These are phyloP conservation scores for Candida jianshihensis DNA, from an alignment of 805 yeast species.

Conservation along the genomic window DNA sequence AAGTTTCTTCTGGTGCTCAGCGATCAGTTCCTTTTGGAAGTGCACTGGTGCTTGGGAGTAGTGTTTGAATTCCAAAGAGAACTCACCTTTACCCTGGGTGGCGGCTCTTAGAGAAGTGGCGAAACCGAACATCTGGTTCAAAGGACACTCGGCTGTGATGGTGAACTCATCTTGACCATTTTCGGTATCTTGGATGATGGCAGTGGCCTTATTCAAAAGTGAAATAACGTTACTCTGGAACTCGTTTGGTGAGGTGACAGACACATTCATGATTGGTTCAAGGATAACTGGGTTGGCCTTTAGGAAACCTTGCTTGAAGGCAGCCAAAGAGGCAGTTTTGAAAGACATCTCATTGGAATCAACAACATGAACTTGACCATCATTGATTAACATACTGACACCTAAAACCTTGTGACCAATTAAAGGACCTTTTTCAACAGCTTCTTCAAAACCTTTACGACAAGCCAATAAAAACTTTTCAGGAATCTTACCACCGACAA, in stretches of 20 bases:
- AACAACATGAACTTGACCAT: conserved; percentile 96
- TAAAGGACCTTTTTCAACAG: conserved; percentile 92
- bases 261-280: conserved; percentile 94
- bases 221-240: conserved; percentile 94
- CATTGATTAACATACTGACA: conserved; percentile 86
- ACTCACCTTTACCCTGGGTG: conserved; percentile 99
- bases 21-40: conserved; percentile 83
- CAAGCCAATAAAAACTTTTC: conserved; percentile 93
- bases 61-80: conserved; percentile 87
- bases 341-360: conserved; percentile 96
- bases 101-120: conserved; percentile 93
- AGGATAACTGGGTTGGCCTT: conserved; percentile 79
- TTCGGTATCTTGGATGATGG: conserved; percentile 89
- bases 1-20: conserved; percentile 59
- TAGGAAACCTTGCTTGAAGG: conserved; percentile 87
- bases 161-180: conserved; percentile 93
- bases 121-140: conserved; percentile 93
- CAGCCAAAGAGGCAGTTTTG: conserved; percentile 85
- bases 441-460: conserved; percentile 91
- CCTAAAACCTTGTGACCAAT: conserved; percentile 93
- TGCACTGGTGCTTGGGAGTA: conserved; percentile 89
- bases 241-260: conserved; percentile 91
- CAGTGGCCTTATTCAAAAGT: conserved; percentile 83
- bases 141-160: conserved; percentile 90
- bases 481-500: conserved; percentile 95